Base-by-base conservation (phyloP, 164 flowering plant species). In the Aristolochia fimbriata region DNA sequence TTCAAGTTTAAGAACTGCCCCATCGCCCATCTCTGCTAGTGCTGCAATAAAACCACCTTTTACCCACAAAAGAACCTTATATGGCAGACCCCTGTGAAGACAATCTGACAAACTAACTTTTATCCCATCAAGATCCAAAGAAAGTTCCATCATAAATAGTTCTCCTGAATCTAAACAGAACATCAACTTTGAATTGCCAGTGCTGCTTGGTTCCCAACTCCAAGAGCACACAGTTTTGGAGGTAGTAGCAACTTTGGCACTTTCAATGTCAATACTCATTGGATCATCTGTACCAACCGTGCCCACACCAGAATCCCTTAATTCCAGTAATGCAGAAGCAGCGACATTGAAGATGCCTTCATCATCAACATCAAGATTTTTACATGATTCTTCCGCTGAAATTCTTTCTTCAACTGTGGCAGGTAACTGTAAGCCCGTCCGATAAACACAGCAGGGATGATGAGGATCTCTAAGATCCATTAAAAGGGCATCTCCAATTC, bases 1-100 rank as follows among this genome's bases (percentile, higher is more conserved):
- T 65, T 88, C 89, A 56, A 90, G 63, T 70, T 83, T 76, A 55
- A 93, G 69, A 65, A 93, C 82, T 83, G 81, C 66, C 15, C 99
- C 99, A 79, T 93, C 99, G 53, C 91, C 97, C 97, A 90, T 86
- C 64, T 90, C 97, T 23, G 77, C 77, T 70, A 88, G 61, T 54
- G 95, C 83, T 65, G 85, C 86, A 74, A 93, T 45, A 61, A 78
- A 83, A 17, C 86, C 92, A 53, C 79, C 81, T 66, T 78, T 78
- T 43, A 75, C 83, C 97, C 97, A 93, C 65, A 93, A 72, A 71
- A 93, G 83, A 13, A 72, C 78, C 66, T 88, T 86, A 75, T 82
- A 82, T 17, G 95, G 83, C 59, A 61, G 75, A 62, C 85, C 77
- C 75, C 75, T 78, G 67, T 84, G 80, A 43, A 93, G 83, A 74